Conservation (phyloP, 805 yeast species). For the Teunomyces lycoperdinae region DNA sequence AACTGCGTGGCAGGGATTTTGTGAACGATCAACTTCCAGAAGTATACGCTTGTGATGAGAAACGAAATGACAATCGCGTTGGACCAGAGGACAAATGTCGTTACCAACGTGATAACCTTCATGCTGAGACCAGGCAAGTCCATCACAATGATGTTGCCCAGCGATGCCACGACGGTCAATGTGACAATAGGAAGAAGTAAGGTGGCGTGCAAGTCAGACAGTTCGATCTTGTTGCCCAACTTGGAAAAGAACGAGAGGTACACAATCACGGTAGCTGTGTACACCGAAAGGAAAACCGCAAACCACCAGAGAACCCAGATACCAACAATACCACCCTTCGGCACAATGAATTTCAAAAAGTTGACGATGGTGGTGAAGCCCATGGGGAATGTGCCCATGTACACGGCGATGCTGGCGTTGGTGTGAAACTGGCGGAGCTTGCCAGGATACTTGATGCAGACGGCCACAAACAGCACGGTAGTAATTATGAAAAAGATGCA, state of each 20-base stretch:
- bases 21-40: constrained; percentile 55
- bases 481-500: constrained; percentile 45
- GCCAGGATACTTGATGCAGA: constrained; percentile 32
- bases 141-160: constrained; percentile 56
- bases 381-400: constrained; percentile 81
- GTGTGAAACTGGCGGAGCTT: constrained; percentile 17
- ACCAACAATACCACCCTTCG: constrained; percentile 42
- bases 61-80: constrained; percentile 64
- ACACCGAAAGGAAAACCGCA: constrained; percentile 50
- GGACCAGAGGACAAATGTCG: constrained; percentile 62
- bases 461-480: constrained; percentile 39
- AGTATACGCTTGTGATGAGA: constrained; percentile 49
- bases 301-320: constrained; percentile 76
- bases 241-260: constrained; percentile 44
- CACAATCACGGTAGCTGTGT: constrained; percentile 62
- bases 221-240: constrained; percentile 21
- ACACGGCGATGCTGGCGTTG: constrained; percentile 50
- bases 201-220: constrained; percentile 48
- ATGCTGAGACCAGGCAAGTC: constrained; percentile 42
- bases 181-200: constrained; percentile 77
- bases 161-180: constrained; percentile 68
- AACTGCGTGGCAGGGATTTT: constrained; percentile 55
- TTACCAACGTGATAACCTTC: constrained; percentile 50
- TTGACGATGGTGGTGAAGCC: constrained; percentile 67
- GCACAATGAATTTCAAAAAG: constrained; percentile 47